These are phyloP conservation scores for thale cress (Arabidopsis thaliana) DNA, from an alignment of 345 rosid species.

Conservation along the genomic window DNA sequence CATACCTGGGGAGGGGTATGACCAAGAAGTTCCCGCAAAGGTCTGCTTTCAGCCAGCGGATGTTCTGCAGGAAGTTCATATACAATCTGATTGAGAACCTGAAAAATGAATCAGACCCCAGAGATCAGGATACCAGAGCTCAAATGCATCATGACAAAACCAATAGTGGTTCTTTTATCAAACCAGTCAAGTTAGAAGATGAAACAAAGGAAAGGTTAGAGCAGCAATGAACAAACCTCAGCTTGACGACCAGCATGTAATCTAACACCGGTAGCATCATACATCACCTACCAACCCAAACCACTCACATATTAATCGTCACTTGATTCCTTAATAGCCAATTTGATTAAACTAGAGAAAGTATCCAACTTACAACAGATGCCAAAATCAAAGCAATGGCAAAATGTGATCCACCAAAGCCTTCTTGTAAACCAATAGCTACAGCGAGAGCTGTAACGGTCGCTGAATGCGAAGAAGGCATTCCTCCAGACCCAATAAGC, in stretches of 20 bases:
- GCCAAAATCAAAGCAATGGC: conserved; percentile 60
- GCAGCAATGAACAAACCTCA: conserved; percentile 56
- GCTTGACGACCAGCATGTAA: conserved; percentile 96
- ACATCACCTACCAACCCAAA: conserved; percentile 68
- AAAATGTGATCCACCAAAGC: conserved; percentile 71
- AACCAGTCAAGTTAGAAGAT: not conserved
- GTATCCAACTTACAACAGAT: conserved; percentile 38
- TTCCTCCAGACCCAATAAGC: conserved; percentile 91
- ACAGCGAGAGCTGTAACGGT: conserved; percentile 79
- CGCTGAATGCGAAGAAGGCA: conserved; percentile 97
- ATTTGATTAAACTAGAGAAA: not conserved
- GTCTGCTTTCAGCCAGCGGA: conserved; percentile 89
- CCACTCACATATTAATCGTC: not conserved
- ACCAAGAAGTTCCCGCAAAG: conserved; percentile 87
- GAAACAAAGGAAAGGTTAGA: conserved; percentile 3
- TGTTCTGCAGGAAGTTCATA: conserved; percentile 91
- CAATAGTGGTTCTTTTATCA: not conserved
- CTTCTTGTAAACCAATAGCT: conserved; percentile 72
- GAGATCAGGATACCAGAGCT: conserved; percentile 12
- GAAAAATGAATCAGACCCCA: conserved; percentile 18
- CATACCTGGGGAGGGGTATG: conserved; percentile 89
- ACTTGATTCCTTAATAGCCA: not conserved
- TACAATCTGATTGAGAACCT: conserved; percentile 94
- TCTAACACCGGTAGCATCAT: conserved; percentile 90
- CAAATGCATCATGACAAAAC: not conserved